Evolutionary conservation across 1,139 yeast species (phyloP), one percentile per base, ranked within the genome.

Genomic region (Lodderomyces parapsilosis): DNA sequence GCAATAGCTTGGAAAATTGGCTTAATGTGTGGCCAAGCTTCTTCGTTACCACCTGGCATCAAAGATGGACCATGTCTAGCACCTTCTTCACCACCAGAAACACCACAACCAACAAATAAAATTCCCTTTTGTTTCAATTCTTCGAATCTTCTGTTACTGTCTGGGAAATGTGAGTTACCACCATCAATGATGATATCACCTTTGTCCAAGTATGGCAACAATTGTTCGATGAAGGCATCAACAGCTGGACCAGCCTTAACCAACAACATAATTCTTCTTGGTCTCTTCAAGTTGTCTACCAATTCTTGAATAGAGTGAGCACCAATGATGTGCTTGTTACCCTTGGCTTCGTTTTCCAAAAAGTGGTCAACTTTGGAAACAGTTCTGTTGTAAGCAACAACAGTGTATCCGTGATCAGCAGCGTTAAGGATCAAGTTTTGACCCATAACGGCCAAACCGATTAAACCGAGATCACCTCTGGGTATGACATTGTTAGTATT

Each of bases 381-480:
- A 51, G 98, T 91, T 82, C 99, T 88, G 93, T 93, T 93, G 86
- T 81, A 93, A 51, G 97, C 98, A 60, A 89, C 96, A 59, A 93
- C 99, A 56, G 96, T 88, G 74, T 76, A 87, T 46, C 97, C 97
- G 75, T 93, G 96, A 79, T 93, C 99, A 58, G 98, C 98, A 62
- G 94, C 95, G 74, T 93, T 93, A 59, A 93, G 81, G 71, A 93
- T 89, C 80, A 93, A 79, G 83, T 93, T 93, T 72, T 91, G 98
- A 73, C 99, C 99, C 99, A 93, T 93, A 59, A 93, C 99, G 86
- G 99, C 99, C 82, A 93, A 82, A 68, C 99, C 99, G 65, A 93
- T 91, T 72, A 93, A 88, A 73, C 98, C 99, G 74, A 93, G 83
- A 84, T 93, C 99, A 80, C 93, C 95, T 68, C 89, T 81, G 52